Base-by-base conservation (phyloP, 495 filamentous ascomycete genomes). In the Lasiosphaeria hispida region DNA sequence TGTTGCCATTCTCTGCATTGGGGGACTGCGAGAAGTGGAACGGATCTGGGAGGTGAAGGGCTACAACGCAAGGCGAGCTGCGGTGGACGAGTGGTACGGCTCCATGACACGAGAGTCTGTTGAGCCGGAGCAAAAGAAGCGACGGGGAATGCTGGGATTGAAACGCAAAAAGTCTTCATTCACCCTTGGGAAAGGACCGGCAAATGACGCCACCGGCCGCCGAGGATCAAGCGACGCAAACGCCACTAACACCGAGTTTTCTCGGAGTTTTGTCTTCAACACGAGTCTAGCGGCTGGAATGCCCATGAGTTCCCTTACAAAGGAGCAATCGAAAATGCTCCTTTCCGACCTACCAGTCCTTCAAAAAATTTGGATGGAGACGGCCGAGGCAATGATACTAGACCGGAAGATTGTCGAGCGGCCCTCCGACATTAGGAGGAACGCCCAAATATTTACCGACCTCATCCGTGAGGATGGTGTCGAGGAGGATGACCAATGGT, bases 31-130 rank as follows among this genome's bases (percentile, higher is more conserved):
- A 6, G 75, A 82, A 58, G 79, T 81, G 10, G 79, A 82, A 54
- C 67, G 74, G 55, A 76, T 84, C 36, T 84, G 81, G 81, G 80
- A 84, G 56, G 76, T 80, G 3, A 83, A 84, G 54, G 79, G 80
- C 18, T 84, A 84, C 63, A 84, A 83, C 60, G 63, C 71, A 14
- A 71, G 81, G 23, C 76, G 79, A 52, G 72, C 69, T 14, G 73
- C 76, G 13, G 80, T 84, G 13, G 81, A 84, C 59, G 64, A 54
- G 11, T 84, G 81, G 81, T 84, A 78, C 62, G 69, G 67, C 10
- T 73, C 73, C 34, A 64, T 84, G 14, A 68, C 71, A 10, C 70
- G 64, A 34, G 78, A 75, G 19, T 59, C 73, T 8, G 58, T 71
- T 6, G 74, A 81, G 52, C 55, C 69, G 11, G 69, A 69, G 14